Evolutionary conservation across 768 basidiomycete genomes (phyloP).

Genomic region (Multifurca ochricompacta): DNA sequence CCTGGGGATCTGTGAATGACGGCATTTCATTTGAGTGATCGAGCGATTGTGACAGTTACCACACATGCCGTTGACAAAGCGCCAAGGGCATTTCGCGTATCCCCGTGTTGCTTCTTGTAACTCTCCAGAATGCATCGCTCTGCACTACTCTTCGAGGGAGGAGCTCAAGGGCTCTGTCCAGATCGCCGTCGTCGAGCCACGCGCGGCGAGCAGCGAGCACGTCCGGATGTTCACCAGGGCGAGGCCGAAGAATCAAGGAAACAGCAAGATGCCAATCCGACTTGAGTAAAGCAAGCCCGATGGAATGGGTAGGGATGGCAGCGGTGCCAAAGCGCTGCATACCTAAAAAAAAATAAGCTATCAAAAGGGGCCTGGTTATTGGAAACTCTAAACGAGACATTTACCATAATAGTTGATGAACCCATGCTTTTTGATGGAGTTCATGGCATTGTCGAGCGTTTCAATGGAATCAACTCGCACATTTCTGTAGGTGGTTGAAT

Average conservation of each 20-base stretch:
- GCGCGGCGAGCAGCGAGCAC: constrained; percentile 76
- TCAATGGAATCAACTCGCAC: constrained; percentile 71
- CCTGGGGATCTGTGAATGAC: constrained; percentile 67
- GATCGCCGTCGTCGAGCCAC: constrained; percentile 78
- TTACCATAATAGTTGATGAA: constrained; percentile 98
- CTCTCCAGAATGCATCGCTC: constrained; percentile 90
- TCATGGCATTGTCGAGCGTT: constrained; percentile 66
- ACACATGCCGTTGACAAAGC: constrained; percentile 72
- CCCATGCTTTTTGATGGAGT: constrained; percentile 70
- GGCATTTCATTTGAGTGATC: neutral
- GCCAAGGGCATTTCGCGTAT: constrained; percentile 78
- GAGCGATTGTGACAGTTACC: neutral
- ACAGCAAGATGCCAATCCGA: constrained; percentile 89
- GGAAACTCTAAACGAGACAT: neutral
- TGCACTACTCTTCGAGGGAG: constrained; percentile 92
- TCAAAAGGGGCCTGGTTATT: neutral
- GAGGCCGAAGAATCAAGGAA: constrained; percentile 67
- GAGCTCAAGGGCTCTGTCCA: constrained; percentile 71
- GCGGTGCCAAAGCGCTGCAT: constrained; percentile 99
- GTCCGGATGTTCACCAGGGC: constrained; percentile 91
- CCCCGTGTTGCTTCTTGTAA: constrained; percentile 72
- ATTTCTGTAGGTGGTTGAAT: constrained; percentile 45
- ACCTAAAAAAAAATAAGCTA: constrained; percentile 37
- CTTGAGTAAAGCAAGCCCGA: constrained; percentile 82
- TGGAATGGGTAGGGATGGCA: constrained; percentile 88